phyloP scores from a whole-genome alignment of 2,329 filamentous ascomycete species.

The Achaetomium macrosporum region DNA sequence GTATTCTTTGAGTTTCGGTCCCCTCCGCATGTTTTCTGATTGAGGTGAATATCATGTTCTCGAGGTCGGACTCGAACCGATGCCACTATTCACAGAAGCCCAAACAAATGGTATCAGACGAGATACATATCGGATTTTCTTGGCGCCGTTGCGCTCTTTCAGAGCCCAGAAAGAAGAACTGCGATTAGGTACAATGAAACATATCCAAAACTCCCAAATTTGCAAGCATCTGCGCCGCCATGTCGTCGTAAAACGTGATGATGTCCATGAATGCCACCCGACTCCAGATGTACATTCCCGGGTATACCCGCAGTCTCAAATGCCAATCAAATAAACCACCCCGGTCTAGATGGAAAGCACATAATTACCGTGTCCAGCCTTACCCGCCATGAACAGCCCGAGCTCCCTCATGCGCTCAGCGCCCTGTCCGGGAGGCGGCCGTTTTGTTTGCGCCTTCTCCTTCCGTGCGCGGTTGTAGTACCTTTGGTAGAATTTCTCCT shows the following conservation, averaged over 20 bases:
- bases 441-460: conserved; percentile 54
- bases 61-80: no score
- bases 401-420: conserved; percentile 91
- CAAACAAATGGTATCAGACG: no score
- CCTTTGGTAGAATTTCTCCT: conserved; percentile 87
- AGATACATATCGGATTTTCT: no score
- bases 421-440: conserved; percentile 74
- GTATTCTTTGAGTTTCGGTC: no score
- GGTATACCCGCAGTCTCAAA: conserved; percentile 19
- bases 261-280: conserved; percentile 16
- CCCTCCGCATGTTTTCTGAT: no score
- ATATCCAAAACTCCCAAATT: background rate
- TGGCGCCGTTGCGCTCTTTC: no score
- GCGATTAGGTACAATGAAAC: background rate
- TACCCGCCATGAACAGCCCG: conserved; percentile 81
- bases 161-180: no score
- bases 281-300: conserved; percentile 16
- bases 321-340: conserved; percentile 22
- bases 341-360: conserved; percentile 62
- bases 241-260: conserved; percentile 2
- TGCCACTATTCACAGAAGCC: no score
- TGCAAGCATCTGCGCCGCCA: conserved; percentile 2
- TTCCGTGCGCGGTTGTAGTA: conserved; percentile 79
- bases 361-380: conserved; percentile 66
- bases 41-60: no score